Evolutionary conservation across 495 filamentous ascomycete species (phyloP), one percentile per base, ranked within the genome.

Genomic region (Jackrogersella multiformis): DNA sequence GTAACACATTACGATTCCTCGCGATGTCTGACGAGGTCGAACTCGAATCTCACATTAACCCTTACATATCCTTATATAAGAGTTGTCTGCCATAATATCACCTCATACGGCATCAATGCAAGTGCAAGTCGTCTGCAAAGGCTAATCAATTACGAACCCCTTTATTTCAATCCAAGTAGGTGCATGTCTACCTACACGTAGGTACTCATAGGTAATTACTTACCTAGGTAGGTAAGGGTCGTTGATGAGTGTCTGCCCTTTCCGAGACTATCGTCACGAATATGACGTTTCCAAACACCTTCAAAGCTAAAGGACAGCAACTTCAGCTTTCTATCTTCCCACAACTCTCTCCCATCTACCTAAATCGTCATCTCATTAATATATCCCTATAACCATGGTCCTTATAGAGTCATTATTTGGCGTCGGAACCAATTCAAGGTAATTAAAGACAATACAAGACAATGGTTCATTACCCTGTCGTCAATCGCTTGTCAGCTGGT

Each of bases 381-480:
- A 41, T 59, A 28, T 20, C 15, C 59, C 66, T 64, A 64, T 21
- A 64, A 44, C 26, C 34, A 58, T 48, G 46, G 23, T 51, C 42
- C 35, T 54, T 51, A 56, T 55, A 26, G 10, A 66, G 52, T 23
- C 34, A 23, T 20, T 54, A 24, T 49, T 30, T 38, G 38, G 21
- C 10, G 15, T 34, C 10, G 45, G 35, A 46, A 36, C 26, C 39
- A 38, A 21, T 6, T 26, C 20, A 48, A 9, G 32, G n/a, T 58
- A 41, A 48, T 38, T 45, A 36, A 30, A 64, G 16, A 63, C 44
- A 41, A 15, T 4, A n/a, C 55, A 20, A 44, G 21, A 34, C 20
- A 41, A 69, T 69, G 66, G 35, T 60, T 44, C 53, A 44, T 39
- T 32, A 18, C 35, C 36, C 44, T 53, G 15, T 49, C 20, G 15